These are phyloP conservation scores for Helianthus tuberosus DNA, from an alignment of 129 eudicot genomes.

Conservation along the genomic window DNA sequence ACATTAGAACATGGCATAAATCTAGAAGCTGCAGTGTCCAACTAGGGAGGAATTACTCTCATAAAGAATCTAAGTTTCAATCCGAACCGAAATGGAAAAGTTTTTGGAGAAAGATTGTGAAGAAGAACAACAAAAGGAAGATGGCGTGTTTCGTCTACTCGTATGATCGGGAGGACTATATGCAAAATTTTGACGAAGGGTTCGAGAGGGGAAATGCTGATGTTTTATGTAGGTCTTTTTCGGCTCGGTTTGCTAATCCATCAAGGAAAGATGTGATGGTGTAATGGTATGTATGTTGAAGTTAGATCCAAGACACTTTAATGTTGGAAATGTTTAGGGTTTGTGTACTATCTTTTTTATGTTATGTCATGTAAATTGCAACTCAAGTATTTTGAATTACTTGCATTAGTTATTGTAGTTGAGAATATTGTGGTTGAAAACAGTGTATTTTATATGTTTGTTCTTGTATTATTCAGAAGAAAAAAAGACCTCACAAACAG, in stretches of 20 bases:
- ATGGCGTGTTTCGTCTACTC: constrained; percentile 27
- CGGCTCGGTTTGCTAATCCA: constrained; percentile 75
- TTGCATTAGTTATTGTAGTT: too few relatives aligned
- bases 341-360: constrained; percentile 3
- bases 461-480: too few relatives aligned
- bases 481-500: too few relatives aligned
- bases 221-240: constrained; percentile 61
- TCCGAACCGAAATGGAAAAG: constrained; percentile 38
- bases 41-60: constrained; percentile 36
- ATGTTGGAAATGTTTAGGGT: constrained; percentile 16
- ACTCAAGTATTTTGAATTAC: constrained; percentile 4
- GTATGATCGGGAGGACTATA: constrained; percentile 55
- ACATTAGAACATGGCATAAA: constrained; percentile 43
- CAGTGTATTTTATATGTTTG: too few relatives aligned
- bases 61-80: background rate
- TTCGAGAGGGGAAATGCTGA: constrained; percentile 44
- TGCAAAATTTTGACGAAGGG: constrained; percentile 79
- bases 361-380: constrained; percentile 8
- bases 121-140: constrained; percentile 32
- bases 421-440: too few relatives aligned
- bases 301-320: background rate
- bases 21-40: constrained; percentile 53
- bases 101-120: constrained; percentile 54
- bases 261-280: constrained; percentile 39
- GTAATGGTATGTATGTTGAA: constrained; percentile 15